Evolutionary conservation across 257 asterid species (phyloP), one percentile per base, ranked within the genome.

Genomic region (Ocimum tenuiflorum): DNA sequence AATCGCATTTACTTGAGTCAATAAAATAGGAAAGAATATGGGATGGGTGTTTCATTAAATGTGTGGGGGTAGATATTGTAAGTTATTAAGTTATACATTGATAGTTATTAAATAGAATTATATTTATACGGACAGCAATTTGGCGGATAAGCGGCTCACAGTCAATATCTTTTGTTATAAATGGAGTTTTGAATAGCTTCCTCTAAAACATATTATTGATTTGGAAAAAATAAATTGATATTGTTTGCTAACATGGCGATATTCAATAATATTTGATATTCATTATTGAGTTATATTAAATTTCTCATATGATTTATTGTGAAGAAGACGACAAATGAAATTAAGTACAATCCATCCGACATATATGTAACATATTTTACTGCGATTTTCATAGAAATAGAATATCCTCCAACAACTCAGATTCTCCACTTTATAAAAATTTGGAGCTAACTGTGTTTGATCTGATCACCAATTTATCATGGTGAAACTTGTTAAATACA

Each of bases 151-250:
- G 36, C 29, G 49, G 73, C 29, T 56, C 15, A 17, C 73, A 50
- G 57, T 67, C 63, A 73, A 67, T 27, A 4, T 73, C 13, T 10
- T 20, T 29, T 50, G 14, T 41, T 35, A 35, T 73, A 60, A 38
- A 65, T 51, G 60, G 65, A 67, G 70, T 23, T 42, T 7, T 42
- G 33, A 12, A 47, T 22, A 45, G 33, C 60, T 71, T 6, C 11
- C 24, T 55, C 66, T 65, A 54, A 45, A 45, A 27, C 13, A 10
- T 49, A 54, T 22, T 9, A 43, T 17, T 33, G 9, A 18, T 24
- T 48, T 65, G 14, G 62, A 24, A 65, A 63, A 14, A 35, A 33
- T n/a, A 20, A 18, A 39, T 38, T 38, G n/a, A 13, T 13, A 46
- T 29, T 10, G n/a, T 2, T 0, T 11, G 7, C 14, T 57, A 24